phyloP scores from a whole-genome alignment of 257 asterid genomes.

The Handroanthus guayacan region DNA sequence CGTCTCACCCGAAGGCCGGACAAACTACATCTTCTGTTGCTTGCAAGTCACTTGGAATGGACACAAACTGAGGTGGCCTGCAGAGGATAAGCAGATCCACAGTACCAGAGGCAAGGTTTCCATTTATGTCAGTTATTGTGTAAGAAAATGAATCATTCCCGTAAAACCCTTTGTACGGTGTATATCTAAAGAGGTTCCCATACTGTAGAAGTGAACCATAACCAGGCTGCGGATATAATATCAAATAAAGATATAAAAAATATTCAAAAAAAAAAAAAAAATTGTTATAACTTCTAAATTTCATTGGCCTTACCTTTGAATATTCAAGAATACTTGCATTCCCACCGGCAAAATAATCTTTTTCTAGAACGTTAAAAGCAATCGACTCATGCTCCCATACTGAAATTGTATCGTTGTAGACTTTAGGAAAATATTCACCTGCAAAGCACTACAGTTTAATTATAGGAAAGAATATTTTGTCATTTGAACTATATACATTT shows the following conservation, averaged over 20 bases:
- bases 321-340: slow-evolving; percentile 67
- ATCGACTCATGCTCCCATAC: slow-evolving; percentile 95
- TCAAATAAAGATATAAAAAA: too few relatives aligned
- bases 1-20: slow-evolving; percentile 78
- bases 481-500: too few relatives aligned
- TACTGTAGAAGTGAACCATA: slow-evolving; percentile 76
- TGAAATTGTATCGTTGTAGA: slow-evolving; percentile 55
- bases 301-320: slow-evolving; percentile 54
- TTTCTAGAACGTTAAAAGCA: slow-evolving; percentile 65
- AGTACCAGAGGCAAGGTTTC: slow-evolving; percentile 75
- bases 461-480: too few relatives aligned
- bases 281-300: background rate
- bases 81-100: slow-evolving; percentile 70
- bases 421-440: slow-evolving; percentile 88
- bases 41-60: slow-evolving; percentile 67
- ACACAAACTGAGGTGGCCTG: slow-evolving; percentile 79
- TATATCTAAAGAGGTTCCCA: slow-evolving; percentile 70
- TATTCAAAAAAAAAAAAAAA: too few relatives aligned
- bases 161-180: slow-evolving; percentile 73
- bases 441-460: slow-evolving; percentile 11
- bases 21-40: slow-evolving; percentile 74
- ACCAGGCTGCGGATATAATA: slow-evolving; percentile 61
- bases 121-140: slow-evolving; percentile 65
- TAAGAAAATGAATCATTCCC: slow-evolving; percentile 83
- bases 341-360: slow-evolving; percentile 73